phyloP scores from a whole-genome alignment of 2,329 filamentous ascomycete genomes.

The Diplodia corticola region DNA sequence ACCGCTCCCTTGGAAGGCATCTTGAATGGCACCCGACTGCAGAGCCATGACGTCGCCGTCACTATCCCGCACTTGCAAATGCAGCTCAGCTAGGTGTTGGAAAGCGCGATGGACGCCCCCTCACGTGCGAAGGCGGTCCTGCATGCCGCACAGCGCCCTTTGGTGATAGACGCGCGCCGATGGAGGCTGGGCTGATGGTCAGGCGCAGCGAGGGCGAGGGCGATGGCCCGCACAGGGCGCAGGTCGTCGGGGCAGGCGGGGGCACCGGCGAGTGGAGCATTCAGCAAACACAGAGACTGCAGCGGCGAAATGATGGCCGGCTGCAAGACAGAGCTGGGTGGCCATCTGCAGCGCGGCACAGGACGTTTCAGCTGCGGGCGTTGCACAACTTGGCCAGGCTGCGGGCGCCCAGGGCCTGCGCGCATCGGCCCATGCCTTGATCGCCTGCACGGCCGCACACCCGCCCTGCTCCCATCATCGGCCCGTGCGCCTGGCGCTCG shows the following conservation, averaged over 20 bases:
- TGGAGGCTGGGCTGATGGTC: not conserved
- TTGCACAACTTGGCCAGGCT: slow-evolving; percentile 8
- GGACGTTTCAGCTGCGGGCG: slow-evolving; percentile 14
- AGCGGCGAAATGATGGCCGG: slow-evolving; percentile 13
- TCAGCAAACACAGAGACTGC: not conserved
- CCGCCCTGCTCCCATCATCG: not conserved
- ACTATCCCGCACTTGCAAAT: not conserved
- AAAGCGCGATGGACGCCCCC: too few relatives aligned
- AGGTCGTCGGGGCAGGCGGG: not conserved
- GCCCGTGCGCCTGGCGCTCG: slow-evolving; percentile 13
- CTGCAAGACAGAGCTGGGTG: not conserved
- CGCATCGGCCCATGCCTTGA: not conserved
- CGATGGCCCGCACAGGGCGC: not conserved
- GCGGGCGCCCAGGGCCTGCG: not conserved
- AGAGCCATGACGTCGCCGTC: not conserved
- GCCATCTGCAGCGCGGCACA: slow-evolving; percentile 6
- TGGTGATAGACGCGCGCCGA: not conserved
- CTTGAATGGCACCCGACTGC: not conserved
- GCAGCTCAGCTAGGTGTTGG: not conserved
- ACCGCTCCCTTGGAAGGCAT: too few relatives aligned
- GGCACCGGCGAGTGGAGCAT: not conserved
- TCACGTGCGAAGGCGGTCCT: not conserved
- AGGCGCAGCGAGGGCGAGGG: not conserved
- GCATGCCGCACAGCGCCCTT: not conserved
- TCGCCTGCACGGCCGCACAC: not conserved